Base-by-base conservation (phyloP, 1,284 basidiomycete species). In the Austropuccinia psidii region DNA sequence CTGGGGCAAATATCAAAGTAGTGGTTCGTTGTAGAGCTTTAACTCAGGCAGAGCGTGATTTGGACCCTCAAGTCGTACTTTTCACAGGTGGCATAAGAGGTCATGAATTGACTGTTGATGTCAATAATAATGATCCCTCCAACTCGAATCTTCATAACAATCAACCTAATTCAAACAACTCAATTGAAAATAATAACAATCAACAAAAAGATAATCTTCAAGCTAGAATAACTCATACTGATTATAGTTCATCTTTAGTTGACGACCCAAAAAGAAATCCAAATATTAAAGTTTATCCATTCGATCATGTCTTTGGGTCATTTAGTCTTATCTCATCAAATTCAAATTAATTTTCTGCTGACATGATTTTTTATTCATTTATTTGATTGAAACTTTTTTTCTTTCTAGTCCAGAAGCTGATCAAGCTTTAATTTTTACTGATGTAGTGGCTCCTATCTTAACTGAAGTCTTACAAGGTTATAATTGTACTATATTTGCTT, bases 401-500 rank as follows among this genome's bases (percentile, higher is more conserved):
- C 24, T 97, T 11, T 97, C 96, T 83, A 95, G 96, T 1, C 93
- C 94, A 27, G 94, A 98, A 80, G 95, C 95, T 9, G 94, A 97
- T 80, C 96, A 99, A 80, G 88, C 90, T 37, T 87, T 93, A 85
- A 86, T 99, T 31, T 98, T 96, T 81, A 87, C 91, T 76, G 90
- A 97, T 75, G 94, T 98, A 43, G 95, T 96, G 43, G 87, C 86
- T 75, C 91, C 91, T 0, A 91, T 98, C 86, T 84, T 99, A 58
- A 88, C 93, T 60, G 91, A 99, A 80, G 94, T 98, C 45, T 82
- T 98, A 61, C 84, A 87, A 79, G 96, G 96, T 3, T 99, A 97
- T 83, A 98, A 98, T 79, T 98, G 96, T 80, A 98, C 96, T 0
- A 85, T 98, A 41, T 98, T 98, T 83, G 95, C 95, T 2, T 99